Evolutionary conservation across 495 filamentous ascomycete genomes (phyloP).

Genomic region (Pyronema omphalodes): DNA sequence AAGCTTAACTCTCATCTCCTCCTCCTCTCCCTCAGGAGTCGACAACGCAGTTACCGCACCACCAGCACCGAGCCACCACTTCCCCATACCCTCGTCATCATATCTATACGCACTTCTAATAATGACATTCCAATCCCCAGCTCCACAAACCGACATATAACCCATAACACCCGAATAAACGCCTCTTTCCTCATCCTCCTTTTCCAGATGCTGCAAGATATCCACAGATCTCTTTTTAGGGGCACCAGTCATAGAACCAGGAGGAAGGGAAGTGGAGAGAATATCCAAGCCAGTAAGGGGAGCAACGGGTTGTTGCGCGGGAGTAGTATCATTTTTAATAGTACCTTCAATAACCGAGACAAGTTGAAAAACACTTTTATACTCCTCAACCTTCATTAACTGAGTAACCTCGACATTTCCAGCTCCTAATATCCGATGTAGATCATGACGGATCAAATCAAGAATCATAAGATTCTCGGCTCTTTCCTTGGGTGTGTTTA

Average conservation of each 20-base stretch:
- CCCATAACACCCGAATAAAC: conserved; percentile 81
- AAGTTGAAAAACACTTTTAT: conserved; percentile 75
- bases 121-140: conserved; percentile 72
- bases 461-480: conserved; percentile 98
- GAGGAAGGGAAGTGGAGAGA: conserved; percentile 58
- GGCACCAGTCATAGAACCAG: conserved; percentile 88
- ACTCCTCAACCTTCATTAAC: conserved; percentile 74
- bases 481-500: conserved; percentile 67
- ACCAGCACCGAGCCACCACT: conserved; percentile 50
- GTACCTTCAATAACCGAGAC: conserved; percentile 66
- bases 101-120: conserved; percentile 63
- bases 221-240: conserved; percentile 82
- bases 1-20: conserved; percentile 80
- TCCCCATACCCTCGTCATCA: conserved; percentile 28
- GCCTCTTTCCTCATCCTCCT: conserved; percentile 39
- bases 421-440: conserved; percentile 59
- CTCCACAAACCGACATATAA: conserved; percentile 69
- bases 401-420: conserved; percentile 46
- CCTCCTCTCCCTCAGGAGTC: conserved; percentile 57
- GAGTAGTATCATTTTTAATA: conserved; percentile 26
- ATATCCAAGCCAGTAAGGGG: conserved; percentile 49
- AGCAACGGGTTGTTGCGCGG: neutral
- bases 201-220: conserved; percentile 52
- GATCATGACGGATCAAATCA: conserved; percentile 79
- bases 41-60: conserved; percentile 75